Evolutionary conservation across 2,329 filamentous ascomycete genomes (phyloP), one percentile per base, ranked within the genome.

Genomic region (Berkeleyomyces rouxiae): DNA sequence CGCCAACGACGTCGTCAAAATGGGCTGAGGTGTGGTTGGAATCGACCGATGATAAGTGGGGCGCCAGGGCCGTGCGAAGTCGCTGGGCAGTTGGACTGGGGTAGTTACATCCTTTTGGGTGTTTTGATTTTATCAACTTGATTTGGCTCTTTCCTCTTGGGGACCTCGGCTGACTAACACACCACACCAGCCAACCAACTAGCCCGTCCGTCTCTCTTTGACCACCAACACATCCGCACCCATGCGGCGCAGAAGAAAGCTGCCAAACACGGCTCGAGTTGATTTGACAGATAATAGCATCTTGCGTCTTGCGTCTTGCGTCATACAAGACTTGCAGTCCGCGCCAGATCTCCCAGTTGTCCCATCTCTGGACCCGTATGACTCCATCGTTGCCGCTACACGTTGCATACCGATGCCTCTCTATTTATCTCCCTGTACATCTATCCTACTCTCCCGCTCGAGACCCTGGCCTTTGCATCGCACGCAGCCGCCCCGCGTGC

Each of bases 41-140:
- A 65, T 65, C 64, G 64, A 64, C 64, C 59, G 64, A 65, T 65
- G 40, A 59, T 59, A 63, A 61, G 57, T 62, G 63, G 63, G 47
- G 43, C 62, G 5, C 44, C 51, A 55, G 42, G 44, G 36, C 63
- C 60, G 63, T 64, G 63, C 55, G 59, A 64, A 43, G 46, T 40
- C 16, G n/a, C 42, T 63, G 55, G 55, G 37, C 23, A 63, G 36
- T 31, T 58, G 58, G 49, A 63, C 49, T 63, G 58, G 31, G 42
- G 39, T 58, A 16, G 49, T 53, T 63, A 23, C 55, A 23, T 23
- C 23, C 23, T 23, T 23, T 23, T 23, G 23, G 23, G 2, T 23
- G 23, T 23, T 23, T 60, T 37, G 11, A 33, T 60, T 40, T 46
- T 33, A 39, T 53, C 59, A 36, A 44, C 36, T 59, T 59, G 23